These are phyloP conservation scores for Vanrija humicola DNA, from an alignment of 1,284 basidiomycete genomes.

Conservation along the genomic window DNA sequence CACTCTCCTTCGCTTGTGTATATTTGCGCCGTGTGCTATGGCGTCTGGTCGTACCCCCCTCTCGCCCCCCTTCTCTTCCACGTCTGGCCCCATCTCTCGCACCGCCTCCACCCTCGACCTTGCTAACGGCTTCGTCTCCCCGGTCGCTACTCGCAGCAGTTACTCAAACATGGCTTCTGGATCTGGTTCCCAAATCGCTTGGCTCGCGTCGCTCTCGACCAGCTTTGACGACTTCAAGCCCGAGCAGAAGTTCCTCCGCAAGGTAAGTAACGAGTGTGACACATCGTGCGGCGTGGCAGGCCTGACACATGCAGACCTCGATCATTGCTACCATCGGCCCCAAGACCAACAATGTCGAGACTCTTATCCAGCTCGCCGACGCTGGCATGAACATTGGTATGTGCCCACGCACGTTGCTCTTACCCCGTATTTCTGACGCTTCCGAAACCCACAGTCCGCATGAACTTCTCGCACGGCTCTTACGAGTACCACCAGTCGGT, in stretches of 20 bases:
- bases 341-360: conserved; percentile 85
- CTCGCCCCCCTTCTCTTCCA: conserved; percentile 2
- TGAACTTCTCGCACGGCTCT: conserved; percentile 97
- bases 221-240: conserved; percentile 61
- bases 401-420: conserved; percentile 39
- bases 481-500: conserved; percentile 98
- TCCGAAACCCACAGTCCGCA: conserved; percentile 64
- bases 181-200: conserved; percentile 72
- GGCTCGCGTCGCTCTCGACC: conserved; percentile 78
- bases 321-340: conserved; percentile 98
- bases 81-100: conserved; percentile 5
- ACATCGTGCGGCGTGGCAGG: background rate
- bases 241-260: conserved; percentile 79
- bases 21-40: too few relatives aligned
- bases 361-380: conserved; percentile 70
- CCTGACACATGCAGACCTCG: conserved; percentile 61
- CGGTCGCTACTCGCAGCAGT: background rate
- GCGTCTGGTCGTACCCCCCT: background rate
- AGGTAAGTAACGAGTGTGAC: conserved; percentile 56
- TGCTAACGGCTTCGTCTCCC: conserved; percentile 2
- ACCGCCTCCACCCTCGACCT: conserved; percentile 5
- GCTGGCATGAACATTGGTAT: conserved; percentile 93
- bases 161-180: conserved; percentile 8
- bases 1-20: background rate
- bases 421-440: background rate